Percentiles rank a stretch among this genome's conserved stretches.
Evolutionary conservation across 2,329 filamentous ascomycete genomes (phyloP).

Genomic region (Ophiostoma piceae): DNA sequence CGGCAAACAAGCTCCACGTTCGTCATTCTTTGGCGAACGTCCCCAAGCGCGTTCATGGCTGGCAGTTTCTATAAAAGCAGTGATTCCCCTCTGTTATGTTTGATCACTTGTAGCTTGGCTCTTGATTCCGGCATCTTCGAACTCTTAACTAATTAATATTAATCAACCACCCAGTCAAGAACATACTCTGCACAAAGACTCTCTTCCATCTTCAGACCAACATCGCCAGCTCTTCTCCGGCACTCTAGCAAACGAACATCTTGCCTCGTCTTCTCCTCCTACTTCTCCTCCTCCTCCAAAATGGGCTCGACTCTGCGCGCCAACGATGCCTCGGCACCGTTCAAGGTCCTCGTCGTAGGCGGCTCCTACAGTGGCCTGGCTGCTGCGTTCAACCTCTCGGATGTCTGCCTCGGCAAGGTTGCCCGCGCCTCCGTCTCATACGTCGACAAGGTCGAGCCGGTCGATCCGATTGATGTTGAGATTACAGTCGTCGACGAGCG

Average conservation of each 20-base stretch:
- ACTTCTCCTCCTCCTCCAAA: background rate
- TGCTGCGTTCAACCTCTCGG: conserved; percentile 60
- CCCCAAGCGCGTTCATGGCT: background rate
- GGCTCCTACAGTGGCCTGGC: conserved; percentile 69
- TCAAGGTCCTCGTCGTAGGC: conserved; percentile 61
- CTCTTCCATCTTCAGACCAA: background rate
- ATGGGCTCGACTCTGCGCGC: conserved; percentile 23
- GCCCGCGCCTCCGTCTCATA: conserved; percentile 41
- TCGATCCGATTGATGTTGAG: conserved; percentile 48
- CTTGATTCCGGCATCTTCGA: background rate
- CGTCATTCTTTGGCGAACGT: background rate
- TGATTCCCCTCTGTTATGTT: background rate
- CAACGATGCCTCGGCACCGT: conserved; percentile 31
- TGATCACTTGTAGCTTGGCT: background rate
- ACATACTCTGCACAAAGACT: background rate
- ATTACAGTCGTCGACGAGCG: conserved; percentile 72
- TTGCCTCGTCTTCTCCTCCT: background rate
- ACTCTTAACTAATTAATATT: background rate
- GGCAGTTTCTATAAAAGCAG: conserved; percentile 4
- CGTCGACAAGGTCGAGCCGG: conserved; percentile 1
- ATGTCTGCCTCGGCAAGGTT: conserved; percentile 54
- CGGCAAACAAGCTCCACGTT: conserved; percentile 2
- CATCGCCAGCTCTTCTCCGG: background rate
- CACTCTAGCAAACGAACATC: background rate
- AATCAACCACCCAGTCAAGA: background rate